These are phyloP conservation scores for Annulohypoxylon maeteangense DNA, from an alignment of 495 filamentous ascomycete genomes.

Conservation along the genomic window DNA sequence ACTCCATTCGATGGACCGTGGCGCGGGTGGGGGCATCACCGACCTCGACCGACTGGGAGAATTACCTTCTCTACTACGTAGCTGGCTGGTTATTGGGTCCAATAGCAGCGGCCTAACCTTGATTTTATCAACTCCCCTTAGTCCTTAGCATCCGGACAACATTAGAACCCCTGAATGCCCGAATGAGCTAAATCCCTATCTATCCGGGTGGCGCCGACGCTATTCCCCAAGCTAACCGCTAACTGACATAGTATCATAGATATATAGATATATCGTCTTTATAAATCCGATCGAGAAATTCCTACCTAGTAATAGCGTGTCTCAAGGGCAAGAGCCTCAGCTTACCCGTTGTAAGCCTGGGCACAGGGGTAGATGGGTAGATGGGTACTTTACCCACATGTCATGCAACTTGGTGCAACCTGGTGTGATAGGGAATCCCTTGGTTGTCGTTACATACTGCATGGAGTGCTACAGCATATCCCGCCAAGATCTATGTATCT, in stretches of 20 bases:
- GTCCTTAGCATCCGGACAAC: neutral
- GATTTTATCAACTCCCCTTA: constrained; percentile 3
- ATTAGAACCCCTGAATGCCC: neutral
- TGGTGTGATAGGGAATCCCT: constrained; percentile 29
- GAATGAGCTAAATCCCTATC: neutral
- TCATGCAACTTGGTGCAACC: constrained; percentile 16
- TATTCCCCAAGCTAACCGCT: neutral
- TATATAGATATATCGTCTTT: constrained; percentile 6
- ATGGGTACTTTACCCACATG: constrained; percentile 13
- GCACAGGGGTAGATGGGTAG: constrained; percentile 24
- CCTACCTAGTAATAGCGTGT: too few species aligned
- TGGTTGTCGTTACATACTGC: constrained; percentile 16
- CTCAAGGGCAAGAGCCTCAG: constrained; percentile 40
- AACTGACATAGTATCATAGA: too few species aligned
- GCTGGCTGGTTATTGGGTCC: constrained; percentile 23
- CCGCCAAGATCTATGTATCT: constrained; percentile 43
- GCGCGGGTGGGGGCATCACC: constrained; percentile 34
- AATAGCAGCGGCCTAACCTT: constrained; percentile 15
- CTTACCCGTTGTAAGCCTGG: constrained; percentile 6
- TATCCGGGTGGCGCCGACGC: constrained; percentile 38
- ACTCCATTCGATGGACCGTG: constrained; percentile 39
- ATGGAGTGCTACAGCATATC: constrained; percentile 28
- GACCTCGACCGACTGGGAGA: neutral
- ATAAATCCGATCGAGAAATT: neutral
- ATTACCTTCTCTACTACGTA: constrained; percentile 30